phyloP scores from a whole-genome alignment of 352 stramenopile species.

The Phytophthora ramorum region DNA sequence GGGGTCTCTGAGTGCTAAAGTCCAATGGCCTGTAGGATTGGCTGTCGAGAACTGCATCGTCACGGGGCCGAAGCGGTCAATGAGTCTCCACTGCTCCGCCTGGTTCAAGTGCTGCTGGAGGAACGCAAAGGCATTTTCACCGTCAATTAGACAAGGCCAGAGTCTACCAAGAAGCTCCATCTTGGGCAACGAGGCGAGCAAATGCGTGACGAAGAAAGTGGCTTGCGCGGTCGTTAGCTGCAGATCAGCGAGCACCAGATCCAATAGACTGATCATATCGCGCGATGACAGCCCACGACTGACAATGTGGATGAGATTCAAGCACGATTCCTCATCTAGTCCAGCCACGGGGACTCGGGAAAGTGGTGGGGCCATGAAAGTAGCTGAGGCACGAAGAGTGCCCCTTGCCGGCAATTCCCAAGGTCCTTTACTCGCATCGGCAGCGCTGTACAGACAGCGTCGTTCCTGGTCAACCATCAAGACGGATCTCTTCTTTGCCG shows the following conservation, averaged over 20 bases:
- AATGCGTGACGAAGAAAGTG: constrained; percentile 46
- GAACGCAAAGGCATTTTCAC: constrained; percentile 56
- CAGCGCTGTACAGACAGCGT: constrained; percentile 39
- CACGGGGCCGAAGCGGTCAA: constrained; percentile 52
- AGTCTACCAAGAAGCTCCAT: constrained; percentile 66
- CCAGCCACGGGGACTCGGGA: constrained; percentile 19
- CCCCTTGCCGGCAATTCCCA: constrained; percentile 55
- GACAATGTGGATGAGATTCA: constrained; percentile 55
- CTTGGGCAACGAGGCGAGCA: constrained; percentile 46
- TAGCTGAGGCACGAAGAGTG: constrained; percentile 45
- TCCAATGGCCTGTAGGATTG: constrained; percentile 72
- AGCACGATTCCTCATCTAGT: constrained; percentile 41
- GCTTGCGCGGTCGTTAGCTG: constrained; percentile 55
- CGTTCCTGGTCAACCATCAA: constrained; percentile 44
- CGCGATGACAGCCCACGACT: constrained; percentile 58
- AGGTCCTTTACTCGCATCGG: constrained; percentile 22
- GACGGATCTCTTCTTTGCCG: constrained; percentile 28
- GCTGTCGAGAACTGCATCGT: constrained; percentile 66
- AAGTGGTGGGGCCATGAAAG: constrained; percentile 54
- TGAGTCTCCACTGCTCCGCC: constrained; percentile 59
- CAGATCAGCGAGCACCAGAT: constrained; percentile 59
- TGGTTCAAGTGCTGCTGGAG: constrained; percentile 50
- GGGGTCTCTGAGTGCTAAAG: constrained; percentile 55
- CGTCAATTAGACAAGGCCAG: constrained; percentile 64
- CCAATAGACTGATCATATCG: constrained; percentile 53